Evolutionary conservation across 306 rosid genomes (phyloP).

Genomic region (Sindora glabra): DNA sequence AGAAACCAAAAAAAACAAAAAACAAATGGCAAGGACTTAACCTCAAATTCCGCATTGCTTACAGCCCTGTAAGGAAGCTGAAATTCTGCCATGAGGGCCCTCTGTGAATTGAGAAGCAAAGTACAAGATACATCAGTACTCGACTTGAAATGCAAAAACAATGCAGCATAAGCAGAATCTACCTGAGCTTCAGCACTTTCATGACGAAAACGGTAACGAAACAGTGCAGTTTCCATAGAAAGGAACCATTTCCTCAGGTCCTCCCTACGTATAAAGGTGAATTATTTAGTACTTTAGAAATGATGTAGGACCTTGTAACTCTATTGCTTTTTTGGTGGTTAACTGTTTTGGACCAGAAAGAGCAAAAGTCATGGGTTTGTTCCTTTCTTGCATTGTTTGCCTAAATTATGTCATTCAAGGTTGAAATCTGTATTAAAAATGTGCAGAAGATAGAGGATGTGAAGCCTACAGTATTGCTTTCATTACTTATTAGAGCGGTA

Average conservation of each 20-base stretch:
- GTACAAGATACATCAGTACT: constrained; percentile 2
- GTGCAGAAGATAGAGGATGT: not conserved
- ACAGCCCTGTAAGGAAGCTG: constrained; percentile 63
- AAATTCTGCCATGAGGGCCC: constrained; percentile 59
- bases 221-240: constrained; percentile 72
- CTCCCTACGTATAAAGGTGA: constrained; percentile 41
- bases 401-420: constrained; percentile 3
- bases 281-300: not conserved
- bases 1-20: constrained; percentile 8
- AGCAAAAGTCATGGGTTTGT: not conserved
- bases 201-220: constrained; percentile 57
- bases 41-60: constrained; percentile 66
- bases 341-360: not conserved
- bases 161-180: constrained; percentile 6
- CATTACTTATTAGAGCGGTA: not conserved
- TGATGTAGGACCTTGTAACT: not conserved
- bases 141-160: constrained; percentile 2
- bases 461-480: not conserved
- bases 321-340: not conserved
- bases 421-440: not conserved
- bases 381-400: not conserved
- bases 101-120: constrained; percentile 43
- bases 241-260: constrained; percentile 96
- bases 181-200: constrained; percentile 67
- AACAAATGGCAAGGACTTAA: constrained; percentile 24